Evolutionary conservation across 148 eudicot genomes (phyloP).

Genomic region (Drosera capensis): DNA sequence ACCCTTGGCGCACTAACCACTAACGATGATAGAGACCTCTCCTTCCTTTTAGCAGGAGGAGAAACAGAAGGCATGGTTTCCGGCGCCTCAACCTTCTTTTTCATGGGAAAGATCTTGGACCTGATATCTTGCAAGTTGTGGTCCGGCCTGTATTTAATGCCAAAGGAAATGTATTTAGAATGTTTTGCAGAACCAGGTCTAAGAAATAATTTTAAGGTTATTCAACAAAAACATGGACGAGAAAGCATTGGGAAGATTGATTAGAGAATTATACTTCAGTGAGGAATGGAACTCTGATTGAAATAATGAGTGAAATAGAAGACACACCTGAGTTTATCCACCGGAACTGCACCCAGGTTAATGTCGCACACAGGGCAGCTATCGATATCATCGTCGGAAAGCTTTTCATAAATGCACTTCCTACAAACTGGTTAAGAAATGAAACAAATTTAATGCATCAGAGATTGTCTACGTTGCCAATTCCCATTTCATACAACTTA

Average conservation of each 20-base stretch:
- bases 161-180: constrained; percentile 1
- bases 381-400: constrained; percentile 69
- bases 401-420: constrained; percentile 64
- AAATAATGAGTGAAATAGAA: background rate
- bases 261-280: too few species aligned
- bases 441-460: constrained; percentile 4
- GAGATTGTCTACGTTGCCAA: background rate
- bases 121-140: constrained; percentile 87
- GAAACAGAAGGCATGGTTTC: constrained; percentile 39
- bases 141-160: constrained; percentile 56
- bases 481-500: background rate
- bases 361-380: constrained; percentile 74
- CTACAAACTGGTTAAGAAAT: constrained; percentile 53
- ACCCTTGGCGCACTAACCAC: constrained; percentile 79
- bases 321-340: constrained; percentile 74
- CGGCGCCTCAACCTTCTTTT: constrained; percentile 51
- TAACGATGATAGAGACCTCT: constrained; percentile 82
- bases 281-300: too few species aligned
- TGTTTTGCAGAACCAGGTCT: too few species aligned
- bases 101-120: constrained; percentile 71
- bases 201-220: too few species aligned
- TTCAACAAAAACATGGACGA: background rate
- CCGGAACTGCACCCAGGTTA: constrained; percentile 56
- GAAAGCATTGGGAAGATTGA: background rate
- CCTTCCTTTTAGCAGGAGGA: constrained; percentile 73